A percentile compares a stretch with the other conserved stretches of the same genome.
Conservation (phyloP, 164 flowering plant genomes). For the Tetracentron sinense region DNA sequence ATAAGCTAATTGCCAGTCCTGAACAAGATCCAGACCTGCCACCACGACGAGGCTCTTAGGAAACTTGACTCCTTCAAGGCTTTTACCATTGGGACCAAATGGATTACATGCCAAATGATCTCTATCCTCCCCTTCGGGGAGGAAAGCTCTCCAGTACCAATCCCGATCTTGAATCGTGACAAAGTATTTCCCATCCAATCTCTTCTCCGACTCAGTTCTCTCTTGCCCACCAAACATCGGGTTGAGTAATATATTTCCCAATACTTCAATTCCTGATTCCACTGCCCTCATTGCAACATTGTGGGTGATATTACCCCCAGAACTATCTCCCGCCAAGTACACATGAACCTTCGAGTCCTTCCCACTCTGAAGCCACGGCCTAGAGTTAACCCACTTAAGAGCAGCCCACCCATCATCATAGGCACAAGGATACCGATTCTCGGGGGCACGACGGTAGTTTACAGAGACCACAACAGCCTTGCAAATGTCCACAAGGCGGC, state of each 20-base stretch:
- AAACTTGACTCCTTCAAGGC: slow-evolving; percentile 51
- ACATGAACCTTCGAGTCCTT: slow-evolving; percentile 59
- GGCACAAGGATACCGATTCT: slow-evolving; percentile 69
- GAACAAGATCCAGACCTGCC: slow-evolving; percentile 70
- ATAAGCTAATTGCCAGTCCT: slow-evolving; percentile 81
- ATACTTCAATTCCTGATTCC: slow-evolving; percentile 48
- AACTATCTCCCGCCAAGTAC: slow-evolving; percentile 77
- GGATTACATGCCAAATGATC: slow-evolving; percentile 82
- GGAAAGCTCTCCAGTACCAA: slow-evolving; percentile 88
- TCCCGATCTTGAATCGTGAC: slow-evolving; percentile 64
- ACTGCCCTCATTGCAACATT: slow-evolving; percentile 53
- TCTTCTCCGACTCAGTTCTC: slow-evolving; percentile 69
- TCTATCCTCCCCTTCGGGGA: slow-evolving; percentile 71
- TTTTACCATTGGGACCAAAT: slow-evolving; percentile 62
- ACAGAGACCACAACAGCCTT: slow-evolving; percentile 77
- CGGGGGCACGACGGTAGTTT: slow-evolving; percentile 77
- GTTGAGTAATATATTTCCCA: slow-evolving; percentile 66
- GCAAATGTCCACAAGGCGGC: slow-evolving; percentile 59
- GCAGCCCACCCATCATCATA: slow-evolving; percentile 89
- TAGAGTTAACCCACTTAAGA: slow-evolving; percentile 62
- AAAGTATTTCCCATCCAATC: slow-evolving; percentile 71
- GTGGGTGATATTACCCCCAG: slow-evolving; percentile 77
- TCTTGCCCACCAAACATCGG: slow-evolving; percentile 80
- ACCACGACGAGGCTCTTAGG: slow-evolving; percentile 82
- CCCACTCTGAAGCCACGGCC: slow-evolving; percentile 63